These are phyloP conservation scores for Chenopodium quinoa DNA, from an alignment of 148 eudicot genomes.

Conservation along the genomic window DNA sequence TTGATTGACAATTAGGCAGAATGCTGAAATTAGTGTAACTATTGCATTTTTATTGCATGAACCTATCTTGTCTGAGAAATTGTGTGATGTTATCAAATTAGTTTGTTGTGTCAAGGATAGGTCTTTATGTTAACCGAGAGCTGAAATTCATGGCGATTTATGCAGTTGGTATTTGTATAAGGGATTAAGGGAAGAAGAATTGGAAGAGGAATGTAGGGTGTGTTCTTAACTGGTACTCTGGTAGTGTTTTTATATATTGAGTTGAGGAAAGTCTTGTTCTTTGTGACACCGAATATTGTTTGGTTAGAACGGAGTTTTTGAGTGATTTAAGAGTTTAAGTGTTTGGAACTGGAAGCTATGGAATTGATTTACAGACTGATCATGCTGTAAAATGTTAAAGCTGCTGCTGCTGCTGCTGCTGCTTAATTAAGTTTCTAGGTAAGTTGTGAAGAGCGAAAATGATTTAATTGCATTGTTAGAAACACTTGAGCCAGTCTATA, in stretches of 20 bases:
- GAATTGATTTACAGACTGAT: neutral
- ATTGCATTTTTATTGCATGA: neutral
- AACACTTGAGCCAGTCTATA: no score
- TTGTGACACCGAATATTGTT: no score
- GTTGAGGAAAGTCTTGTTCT: neutral
- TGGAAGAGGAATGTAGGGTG: neutral
- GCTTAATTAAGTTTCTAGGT: neutral
- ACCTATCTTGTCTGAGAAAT: neutral
- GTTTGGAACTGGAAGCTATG: neutral
- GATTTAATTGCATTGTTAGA: neutral
- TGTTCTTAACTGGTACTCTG: neutral
- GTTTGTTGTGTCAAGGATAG: neutral
- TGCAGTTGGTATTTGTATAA: neutral
- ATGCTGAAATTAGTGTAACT: neutral
- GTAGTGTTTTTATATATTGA: neutral
- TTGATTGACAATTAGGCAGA: no score
- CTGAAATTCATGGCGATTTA: neutral
- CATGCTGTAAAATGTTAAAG: neutral
- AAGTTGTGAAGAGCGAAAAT: neutral
- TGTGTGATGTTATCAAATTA: neutral
- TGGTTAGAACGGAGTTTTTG: neutral
- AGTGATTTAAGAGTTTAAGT: no score
- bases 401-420: neutral
- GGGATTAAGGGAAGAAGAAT: no score
- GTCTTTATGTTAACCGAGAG: neutral